phyloP scores from a whole-genome alignment of 306 rosid genomes.

The Prosopis cineraria region DNA sequence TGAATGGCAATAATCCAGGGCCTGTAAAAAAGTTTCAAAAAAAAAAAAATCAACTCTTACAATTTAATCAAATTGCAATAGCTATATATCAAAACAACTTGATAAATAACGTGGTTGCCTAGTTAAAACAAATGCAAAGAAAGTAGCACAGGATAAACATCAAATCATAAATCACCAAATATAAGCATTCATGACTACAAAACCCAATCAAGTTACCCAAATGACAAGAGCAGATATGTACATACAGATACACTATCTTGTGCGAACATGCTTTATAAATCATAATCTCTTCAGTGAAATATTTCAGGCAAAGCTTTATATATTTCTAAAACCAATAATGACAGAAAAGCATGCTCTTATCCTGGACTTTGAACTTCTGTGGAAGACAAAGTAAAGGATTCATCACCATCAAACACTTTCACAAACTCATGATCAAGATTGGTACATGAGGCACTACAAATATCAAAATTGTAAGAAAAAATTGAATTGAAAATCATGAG shows the following conservation, averaged over 20 bases:
- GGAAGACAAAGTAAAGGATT: not conserved
- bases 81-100: not conserved
- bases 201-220: conserved; percentile 8
- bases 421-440: conserved; percentile 6
- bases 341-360: not conserved
- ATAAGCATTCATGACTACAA: conserved; percentile 24
- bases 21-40: conserved; percentile 37
- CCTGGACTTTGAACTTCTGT: not conserved
- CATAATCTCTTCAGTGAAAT: not conserved
- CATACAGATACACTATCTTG: conserved; percentile 1
- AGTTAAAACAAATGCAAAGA: conserved; percentile 3
- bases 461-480: not conserved
- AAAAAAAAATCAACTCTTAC: conserved; percentile 4
- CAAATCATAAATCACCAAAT: conserved; percentile 3
- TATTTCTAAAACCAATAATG: not conserved
- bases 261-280: not conserved
- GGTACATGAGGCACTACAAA: conserved; percentile 4
- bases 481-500: conserved; percentile 14
- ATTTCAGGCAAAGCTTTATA: conserved; percentile 2
- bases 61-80: conserved; percentile 13
- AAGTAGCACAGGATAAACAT: conserved; percentile 14
- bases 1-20: conserved; percentile 64
- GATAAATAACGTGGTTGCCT: conserved; percentile 9
- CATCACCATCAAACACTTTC: conserved; percentile 5
- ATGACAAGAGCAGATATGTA: not conserved